Percentiles rank a stretch among this genome's conserved stretches.
Evolutionary conservation across 257 asterid species (phyloP).

Genomic region (Echium plantagineum): DNA sequence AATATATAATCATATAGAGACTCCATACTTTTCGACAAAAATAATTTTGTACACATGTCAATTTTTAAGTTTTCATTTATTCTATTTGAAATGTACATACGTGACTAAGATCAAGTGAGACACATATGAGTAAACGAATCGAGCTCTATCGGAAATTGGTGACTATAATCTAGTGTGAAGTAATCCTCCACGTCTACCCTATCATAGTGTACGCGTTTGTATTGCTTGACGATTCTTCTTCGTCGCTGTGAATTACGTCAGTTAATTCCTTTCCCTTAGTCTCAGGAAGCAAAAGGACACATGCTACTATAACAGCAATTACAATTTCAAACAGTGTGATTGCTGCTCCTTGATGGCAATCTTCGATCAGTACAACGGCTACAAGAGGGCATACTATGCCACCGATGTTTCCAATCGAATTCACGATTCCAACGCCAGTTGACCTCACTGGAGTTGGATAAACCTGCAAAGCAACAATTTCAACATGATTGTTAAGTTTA

Average conservation of each 20-base stretch:
- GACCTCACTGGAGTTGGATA: conserved; percentile 60
- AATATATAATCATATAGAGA: no score
- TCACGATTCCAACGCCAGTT: conserved; percentile 44
- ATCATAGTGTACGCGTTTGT: not conserved
- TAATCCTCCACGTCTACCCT: no score
- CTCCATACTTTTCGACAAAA: no score
- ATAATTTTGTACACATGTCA: no score
- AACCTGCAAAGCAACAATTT: conserved; percentile 26
- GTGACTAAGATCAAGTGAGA: no score
- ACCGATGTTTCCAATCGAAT: conserved; percentile 45
- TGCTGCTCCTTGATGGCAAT: conserved; percentile 45
- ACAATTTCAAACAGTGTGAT: conserved; percentile 33
- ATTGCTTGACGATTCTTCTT: not conserved
- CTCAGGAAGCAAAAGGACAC: conserved; percentile 42
- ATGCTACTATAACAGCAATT: conserved; percentile 27
- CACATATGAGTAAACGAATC: no score
- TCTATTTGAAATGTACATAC: no score
- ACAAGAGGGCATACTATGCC: conserved; percentile 69
- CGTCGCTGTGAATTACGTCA: conserved; percentile 6
- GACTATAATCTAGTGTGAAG: no score
- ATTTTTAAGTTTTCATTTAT: no score
- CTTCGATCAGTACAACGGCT: conserved; percentile 45
- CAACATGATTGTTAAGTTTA: not conserved
- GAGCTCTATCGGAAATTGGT: no score
- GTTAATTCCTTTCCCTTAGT: conserved; percentile 20